Evolutionary conservation across 805 yeast genomes (phyloP).

Genomic region (Monosporozyma siamensis): DNA sequence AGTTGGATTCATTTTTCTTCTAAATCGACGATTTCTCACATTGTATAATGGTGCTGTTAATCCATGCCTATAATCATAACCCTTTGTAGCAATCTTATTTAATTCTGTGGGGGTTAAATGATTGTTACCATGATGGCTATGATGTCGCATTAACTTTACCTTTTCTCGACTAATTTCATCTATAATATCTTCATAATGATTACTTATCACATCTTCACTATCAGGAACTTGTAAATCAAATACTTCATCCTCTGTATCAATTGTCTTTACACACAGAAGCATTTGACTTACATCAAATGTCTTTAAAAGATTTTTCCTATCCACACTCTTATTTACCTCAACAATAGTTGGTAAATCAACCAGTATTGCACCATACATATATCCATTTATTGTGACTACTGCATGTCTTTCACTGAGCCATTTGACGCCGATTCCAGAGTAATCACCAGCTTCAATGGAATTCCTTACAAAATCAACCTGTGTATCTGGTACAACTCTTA

Average conservation of each 20-base stretch:
- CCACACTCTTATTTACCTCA: slow-evolving; percentile 83
- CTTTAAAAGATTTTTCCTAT: slow-evolving; percentile 74
- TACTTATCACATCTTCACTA: slow-evolving; percentile 32
- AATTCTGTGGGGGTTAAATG: slow-evolving; percentile 23
- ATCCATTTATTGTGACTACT: slow-evolving; percentile 57
- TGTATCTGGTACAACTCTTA: slow-evolving; percentile 56
- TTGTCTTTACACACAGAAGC: slow-evolving; percentile 57
- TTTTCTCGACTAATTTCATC: slow-evolving; percentile 23
- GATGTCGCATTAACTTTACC: slow-evolving; percentile 17
- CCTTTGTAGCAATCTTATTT: slow-evolving; percentile 18
- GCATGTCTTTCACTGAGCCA: slow-evolving; percentile 83
- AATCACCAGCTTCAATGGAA: slow-evolving; percentile 71
- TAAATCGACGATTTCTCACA: slow-evolving; percentile 59
- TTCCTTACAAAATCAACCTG: slow-evolving; percentile 54
- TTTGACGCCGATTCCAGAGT: slow-evolving; percentile 59
- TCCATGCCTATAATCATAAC: slow-evolving; percentile 56
- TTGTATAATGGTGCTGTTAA: slow-evolving; percentile 71
- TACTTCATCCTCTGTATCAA: slow-evolving; percentile 40
- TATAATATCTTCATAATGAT: slow-evolving; percentile 21
- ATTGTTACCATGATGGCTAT: slow-evolving; percentile 14
- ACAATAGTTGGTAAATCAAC: slow-evolving; percentile 84
- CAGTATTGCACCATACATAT: slow-evolving; percentile 69
- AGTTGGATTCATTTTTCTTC: slow-evolving; percentile 57
- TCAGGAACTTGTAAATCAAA: slow-evolving; percentile 35
- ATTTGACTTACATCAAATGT: slow-evolving; percentile 82